Evolutionary conservation across 768 basidiomycete species (phyloP).

Genomic region (Porpolomopsis calyptriformis): DNA sequence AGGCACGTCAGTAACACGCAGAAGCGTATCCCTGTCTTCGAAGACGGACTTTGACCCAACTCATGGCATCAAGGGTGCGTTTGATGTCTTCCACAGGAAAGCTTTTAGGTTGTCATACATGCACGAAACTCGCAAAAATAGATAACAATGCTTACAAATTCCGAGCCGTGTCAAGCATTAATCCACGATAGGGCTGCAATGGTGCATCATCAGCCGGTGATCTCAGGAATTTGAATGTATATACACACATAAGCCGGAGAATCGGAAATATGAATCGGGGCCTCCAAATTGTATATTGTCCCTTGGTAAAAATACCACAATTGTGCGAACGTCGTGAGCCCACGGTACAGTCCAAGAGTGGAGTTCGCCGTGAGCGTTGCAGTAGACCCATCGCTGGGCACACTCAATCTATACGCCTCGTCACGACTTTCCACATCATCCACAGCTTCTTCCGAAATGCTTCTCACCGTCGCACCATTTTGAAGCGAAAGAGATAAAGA

Average conservation of each 20-base stretch:
- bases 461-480: conserved; percentile 20
- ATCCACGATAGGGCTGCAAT: conserved; percentile 67
- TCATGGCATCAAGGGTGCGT: conserved; percentile 67
- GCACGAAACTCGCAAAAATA: not conserved
- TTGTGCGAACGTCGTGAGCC: conserved; percentile 68
- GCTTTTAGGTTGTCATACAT: conserved; percentile 21
- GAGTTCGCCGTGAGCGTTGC: conserved; percentile 51
- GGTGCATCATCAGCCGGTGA: no score
- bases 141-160: conserved; percentile 45
- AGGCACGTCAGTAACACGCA: not conserved
- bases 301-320: conserved; percentile 48
- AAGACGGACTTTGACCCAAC: conserved; percentile 52
- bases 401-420: conserved; percentile 49
- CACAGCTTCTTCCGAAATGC: conserved; percentile 45
- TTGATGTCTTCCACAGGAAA: conserved; percentile 56
- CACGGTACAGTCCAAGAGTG: conserved; percentile 57
- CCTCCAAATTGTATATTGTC: conserved; percentile 40
- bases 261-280: conserved; percentile 51
- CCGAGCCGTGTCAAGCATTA: conserved; percentile 73
- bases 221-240: no score
- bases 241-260: conserved; percentile 53
- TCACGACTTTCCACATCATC: conserved; percentile 37
- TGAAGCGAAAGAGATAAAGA: conserved; percentile 36
- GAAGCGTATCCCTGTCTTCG: not conserved
- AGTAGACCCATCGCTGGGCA: conserved; percentile 43